Evolutionary conservation across 106 monocot genomes (phyloP).

Genomic region (Platanthera zijinensis): DNA sequence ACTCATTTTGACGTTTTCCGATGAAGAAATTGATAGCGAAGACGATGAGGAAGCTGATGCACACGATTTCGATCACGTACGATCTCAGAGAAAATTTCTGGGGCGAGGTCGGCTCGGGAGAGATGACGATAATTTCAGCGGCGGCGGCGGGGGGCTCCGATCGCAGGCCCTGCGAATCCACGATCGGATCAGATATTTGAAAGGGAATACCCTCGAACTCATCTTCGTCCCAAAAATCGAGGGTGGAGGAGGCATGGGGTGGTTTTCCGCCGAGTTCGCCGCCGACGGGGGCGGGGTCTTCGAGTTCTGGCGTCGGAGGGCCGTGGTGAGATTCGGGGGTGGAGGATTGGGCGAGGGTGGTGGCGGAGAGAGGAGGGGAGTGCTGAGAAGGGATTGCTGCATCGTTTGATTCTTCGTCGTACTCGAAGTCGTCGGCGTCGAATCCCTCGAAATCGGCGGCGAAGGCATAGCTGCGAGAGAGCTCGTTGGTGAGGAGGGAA

Average conservation of each 20-base stretch:
- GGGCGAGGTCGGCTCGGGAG: constrained; percentile 7
- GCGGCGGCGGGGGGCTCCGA: not conserved
- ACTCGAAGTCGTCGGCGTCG: constrained; percentile 19
- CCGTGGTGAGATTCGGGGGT: constrained; percentile 9
- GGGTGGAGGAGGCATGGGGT: constrained; percentile 11
- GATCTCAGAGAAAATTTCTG: constrained; percentile 15
- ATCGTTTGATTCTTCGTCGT: constrained; percentile 8
- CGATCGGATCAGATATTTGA: constrained; percentile 2
- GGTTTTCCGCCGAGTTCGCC: constrained; percentile 7
- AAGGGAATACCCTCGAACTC: constrained; percentile 94
- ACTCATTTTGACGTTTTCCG: constrained; percentile 75
- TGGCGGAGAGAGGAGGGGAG: not conserved
- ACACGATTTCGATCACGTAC: constrained; percentile 60
- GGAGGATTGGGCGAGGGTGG: constrained; percentile 9
- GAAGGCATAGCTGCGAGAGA: constrained; percentile 8
- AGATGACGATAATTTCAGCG: not conserved
- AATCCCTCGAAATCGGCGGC: constrained; percentile 30
- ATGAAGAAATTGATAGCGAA: constrained; percentile 78
- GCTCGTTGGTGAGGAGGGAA: constrained; percentile 10
- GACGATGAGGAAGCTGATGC: constrained; percentile 64
- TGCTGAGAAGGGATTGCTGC: not conserved
- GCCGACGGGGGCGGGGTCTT: constrained; percentile 18
- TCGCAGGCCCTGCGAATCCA: not conserved
- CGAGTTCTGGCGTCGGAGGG: constrained; percentile 18
- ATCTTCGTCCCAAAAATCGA: constrained; percentile 81